Percentiles rank a stretch among this genome's conserved stretches.
phyloP scores from a whole-genome alignment of 345 rosid genomes.

The Garcia nutans region DNA sequence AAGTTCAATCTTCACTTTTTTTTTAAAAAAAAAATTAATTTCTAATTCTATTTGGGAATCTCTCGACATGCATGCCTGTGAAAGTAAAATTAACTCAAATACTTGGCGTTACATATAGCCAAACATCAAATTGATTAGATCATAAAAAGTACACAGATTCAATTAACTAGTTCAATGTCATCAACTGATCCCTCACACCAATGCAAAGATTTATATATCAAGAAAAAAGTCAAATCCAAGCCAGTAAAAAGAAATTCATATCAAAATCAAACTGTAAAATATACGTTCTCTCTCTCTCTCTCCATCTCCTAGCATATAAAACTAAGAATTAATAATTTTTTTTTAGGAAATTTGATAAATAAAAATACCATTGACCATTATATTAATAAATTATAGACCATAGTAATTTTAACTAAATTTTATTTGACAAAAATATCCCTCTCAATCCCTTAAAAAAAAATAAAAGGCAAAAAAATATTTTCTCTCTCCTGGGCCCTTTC shows the following conservation, averaged over 20 bases:
- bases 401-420: too few species aligned
- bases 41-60: too few species aligned
- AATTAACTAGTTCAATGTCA: background rate
- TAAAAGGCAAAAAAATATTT: too few species aligned
- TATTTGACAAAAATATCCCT: too few species aligned
- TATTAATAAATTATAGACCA: too few species aligned
- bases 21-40: too few species aligned
- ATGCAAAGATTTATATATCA: background rate
- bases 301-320: background rate
- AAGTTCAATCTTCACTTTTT: too few species aligned
- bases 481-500: too few species aligned
- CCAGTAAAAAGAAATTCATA: background rate
- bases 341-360: too few species aligned
- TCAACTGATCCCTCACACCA: background rate
- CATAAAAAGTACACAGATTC: background rate
- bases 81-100: background rate
- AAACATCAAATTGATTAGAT: background rate
- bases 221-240: background rate
- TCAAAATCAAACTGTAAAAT: background rate
- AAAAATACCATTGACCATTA: too few species aligned
- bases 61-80: too few species aligned
- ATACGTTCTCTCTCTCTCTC: background rate
- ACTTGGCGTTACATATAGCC: background rate
- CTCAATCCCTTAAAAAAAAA: too few species aligned
- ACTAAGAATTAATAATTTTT: background rate